phyloP scores from a whole-genome alignment of 768 basidiomycete species.

The Boletus bicolor region DNA sequence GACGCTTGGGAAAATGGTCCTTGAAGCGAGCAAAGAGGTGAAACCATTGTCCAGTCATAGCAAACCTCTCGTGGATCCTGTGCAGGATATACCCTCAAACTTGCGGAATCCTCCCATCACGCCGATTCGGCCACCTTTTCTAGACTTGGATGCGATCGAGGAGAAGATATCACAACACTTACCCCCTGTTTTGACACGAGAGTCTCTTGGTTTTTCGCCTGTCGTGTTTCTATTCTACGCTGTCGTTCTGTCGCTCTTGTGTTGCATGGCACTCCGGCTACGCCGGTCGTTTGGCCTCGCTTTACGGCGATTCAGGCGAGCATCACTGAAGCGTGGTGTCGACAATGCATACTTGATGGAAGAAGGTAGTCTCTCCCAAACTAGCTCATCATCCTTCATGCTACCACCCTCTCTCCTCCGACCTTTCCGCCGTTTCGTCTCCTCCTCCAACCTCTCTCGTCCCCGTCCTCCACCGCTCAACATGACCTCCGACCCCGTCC shows the following conservation, averaged over 20 bases:
- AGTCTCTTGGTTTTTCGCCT: conserved; percentile 71
- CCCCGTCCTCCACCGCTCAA: conserved; percentile 25
- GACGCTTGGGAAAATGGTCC: conserved; percentile 98
- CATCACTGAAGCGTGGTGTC: conserved; percentile 32
- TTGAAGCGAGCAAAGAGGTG: conserved; percentile 91
- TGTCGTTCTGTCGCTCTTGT: conserved; percentile 40
- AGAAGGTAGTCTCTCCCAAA: conserved; percentile 33
- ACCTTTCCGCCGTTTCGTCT: conserved; percentile 26
- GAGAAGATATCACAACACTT: conserved; percentile 64
- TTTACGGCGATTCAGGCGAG: conserved; percentile 44
- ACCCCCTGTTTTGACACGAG: conserved; percentile 56
- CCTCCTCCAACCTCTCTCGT: conserved; percentile 19
- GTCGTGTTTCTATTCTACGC: conserved; percentile 58
- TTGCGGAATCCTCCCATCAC: conserved; percentile 48
- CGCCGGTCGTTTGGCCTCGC: conserved; percentile 51
- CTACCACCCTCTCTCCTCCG: conserved; percentile 26
- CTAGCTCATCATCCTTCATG: conserved; percentile 17
- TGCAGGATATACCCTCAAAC: conserved; percentile 59
- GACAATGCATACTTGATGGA: conserved; percentile 43
- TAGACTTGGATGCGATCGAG: conserved; percentile 59
- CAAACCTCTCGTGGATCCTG: conserved; percentile 68
- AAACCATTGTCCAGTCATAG: conserved; percentile 43
- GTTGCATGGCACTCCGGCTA: conserved; percentile 51
- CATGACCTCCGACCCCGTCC: conserved; percentile 1
- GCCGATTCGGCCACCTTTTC: conserved; percentile 62